Conservation (phyloP, 2,329 filamentous ascomycete species). For the Colletotrichum higginsianum region DNA sequence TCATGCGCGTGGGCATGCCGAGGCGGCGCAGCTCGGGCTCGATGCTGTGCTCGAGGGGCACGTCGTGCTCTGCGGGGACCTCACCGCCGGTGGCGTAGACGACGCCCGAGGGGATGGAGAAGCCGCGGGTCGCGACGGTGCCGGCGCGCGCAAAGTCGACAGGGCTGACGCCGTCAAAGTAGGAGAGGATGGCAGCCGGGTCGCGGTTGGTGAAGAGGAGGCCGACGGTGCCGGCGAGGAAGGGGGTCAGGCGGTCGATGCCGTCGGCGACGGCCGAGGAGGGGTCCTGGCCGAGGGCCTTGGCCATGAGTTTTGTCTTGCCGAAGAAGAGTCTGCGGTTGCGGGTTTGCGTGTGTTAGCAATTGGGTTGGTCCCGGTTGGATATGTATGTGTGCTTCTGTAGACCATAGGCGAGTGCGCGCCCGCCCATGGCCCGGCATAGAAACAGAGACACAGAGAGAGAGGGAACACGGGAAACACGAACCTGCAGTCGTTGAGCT, state of each 20-base stretch:
- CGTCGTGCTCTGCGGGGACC: slow-evolving; percentile 84
- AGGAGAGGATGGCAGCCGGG: slow-evolving; percentile 75
- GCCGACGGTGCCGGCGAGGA: slow-evolving; percentile 87
- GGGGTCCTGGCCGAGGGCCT: slow-evolving; percentile 85
- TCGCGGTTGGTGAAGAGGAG: slow-evolving; percentile 90
- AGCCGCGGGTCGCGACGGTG: slow-evolving; percentile 78
- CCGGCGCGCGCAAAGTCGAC: slow-evolving; percentile 95
- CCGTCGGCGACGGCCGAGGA: slow-evolving; percentile 87
- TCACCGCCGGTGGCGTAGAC: slow-evolving; percentile 87
- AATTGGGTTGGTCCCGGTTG: neutral
- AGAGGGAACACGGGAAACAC: slow-evolving; percentile 46
- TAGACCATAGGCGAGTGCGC: too few relatives aligned
- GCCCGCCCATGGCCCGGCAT: too few relatives aligned
- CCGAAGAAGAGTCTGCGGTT: slow-evolving; percentile 89
- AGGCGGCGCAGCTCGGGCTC: slow-evolving; percentile 93
- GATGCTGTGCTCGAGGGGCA: slow-evolving; percentile 87
- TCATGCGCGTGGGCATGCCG: slow-evolving; percentile 89
- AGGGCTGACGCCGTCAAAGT: slow-evolving; percentile 80
- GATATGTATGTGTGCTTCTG: too few relatives aligned
- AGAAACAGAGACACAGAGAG: neutral
- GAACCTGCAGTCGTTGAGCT: slow-evolving; percentile 88
- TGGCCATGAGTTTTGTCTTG: slow-evolving; percentile 99
- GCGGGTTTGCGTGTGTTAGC: neutral
- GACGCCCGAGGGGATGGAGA: slow-evolving; percentile 86
- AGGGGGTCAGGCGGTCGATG: slow-evolving; percentile 76